Evolutionary conservation across 805 yeast species (phyloP).

Genomic region (Cyberlindnera americana): DNA sequence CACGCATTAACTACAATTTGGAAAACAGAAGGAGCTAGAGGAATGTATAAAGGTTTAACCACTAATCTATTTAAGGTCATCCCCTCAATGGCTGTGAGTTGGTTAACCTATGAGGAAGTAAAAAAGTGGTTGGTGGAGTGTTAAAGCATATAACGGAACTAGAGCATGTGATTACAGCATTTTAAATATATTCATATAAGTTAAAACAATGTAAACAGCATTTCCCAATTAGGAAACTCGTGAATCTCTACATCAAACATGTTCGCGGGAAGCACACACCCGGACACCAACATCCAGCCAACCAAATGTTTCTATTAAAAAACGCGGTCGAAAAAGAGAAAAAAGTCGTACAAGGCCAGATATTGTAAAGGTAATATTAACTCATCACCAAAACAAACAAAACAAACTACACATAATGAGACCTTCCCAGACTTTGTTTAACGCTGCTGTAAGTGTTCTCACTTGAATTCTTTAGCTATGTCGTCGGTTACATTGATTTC

Average conservation of each 20-base stretch:
- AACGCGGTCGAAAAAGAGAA: conserved; percentile 1
- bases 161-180: no score
- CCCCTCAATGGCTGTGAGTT: conserved; percentile 94
- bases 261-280: conserved; percentile 1
- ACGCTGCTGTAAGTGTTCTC: conserved; percentile 42
- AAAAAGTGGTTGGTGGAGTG: conserved; percentile 38
- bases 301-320: conserved; percentile 16
- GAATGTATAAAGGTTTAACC: conserved; percentile 68
- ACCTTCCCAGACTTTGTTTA: conserved; percentile 43
- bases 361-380: background rate
- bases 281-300: conserved; percentile 15
- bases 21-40: conserved; percentile 66
- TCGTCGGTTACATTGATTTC: background rate
- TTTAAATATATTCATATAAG: background rate
- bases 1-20: conserved; percentile 74
- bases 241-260: no score
- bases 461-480: background rate
- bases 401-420: conserved; percentile 37
- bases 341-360: conserved; percentile 8
- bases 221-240: conserved; percentile 12
- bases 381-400: no score
- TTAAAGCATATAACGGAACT: no score
- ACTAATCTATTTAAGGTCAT: conserved; percentile 87
- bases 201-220: background rate
- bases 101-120: conserved; percentile 79